Percentiles rank a stretch among this genome's conserved stretches.
These are phyloP conservation scores for Rauvolfia tetraphylla DNA, from an alignment of 257 asterid genomes.

Conservation along the genomic window DNA sequence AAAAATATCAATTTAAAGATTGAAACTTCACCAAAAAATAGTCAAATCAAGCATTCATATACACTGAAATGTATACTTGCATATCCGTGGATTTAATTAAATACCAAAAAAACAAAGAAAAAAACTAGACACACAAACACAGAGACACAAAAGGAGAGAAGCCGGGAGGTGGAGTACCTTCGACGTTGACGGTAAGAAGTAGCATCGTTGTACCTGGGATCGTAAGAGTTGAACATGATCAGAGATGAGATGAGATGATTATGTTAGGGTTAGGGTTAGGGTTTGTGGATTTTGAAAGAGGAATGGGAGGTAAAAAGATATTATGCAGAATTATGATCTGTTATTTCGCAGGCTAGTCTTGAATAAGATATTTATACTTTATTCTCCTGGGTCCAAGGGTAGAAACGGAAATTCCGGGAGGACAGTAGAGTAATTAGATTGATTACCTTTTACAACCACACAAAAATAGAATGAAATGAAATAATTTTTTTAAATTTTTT, in stretches of 20 bases:
- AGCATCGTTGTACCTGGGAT: conserved; percentile 61
- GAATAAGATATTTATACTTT: too few species aligned
- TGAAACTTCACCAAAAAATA: neutral
- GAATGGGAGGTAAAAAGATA: neutral
- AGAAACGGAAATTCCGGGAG: too few species aligned
- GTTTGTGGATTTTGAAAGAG: conserved; percentile 9
- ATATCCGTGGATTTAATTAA: neutral
- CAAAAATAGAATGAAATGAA: too few species aligned
- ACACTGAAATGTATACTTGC: neutral
- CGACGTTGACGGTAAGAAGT: conserved; percentile 83
- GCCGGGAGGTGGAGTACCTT: conserved; percentile 37
- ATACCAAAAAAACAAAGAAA: neutral
- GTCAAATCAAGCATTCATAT: neutral
- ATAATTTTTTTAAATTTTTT: too few species aligned
- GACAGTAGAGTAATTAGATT: too few species aligned
- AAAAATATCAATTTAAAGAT: neutral
- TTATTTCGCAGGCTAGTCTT: too few species aligned
- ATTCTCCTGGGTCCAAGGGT: too few species aligned
- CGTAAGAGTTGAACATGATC: conserved; percentile 53
- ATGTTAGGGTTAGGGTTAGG: conserved; percentile 3
- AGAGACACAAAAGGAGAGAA: neutral
- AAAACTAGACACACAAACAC: neutral
- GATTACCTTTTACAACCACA: too few species aligned
- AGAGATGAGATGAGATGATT: neutral
- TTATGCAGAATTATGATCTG: neutral